phyloP scores from a whole-genome alignment of 257 asterid genomes.

The Nicotiana obtusifolia region DNA sequence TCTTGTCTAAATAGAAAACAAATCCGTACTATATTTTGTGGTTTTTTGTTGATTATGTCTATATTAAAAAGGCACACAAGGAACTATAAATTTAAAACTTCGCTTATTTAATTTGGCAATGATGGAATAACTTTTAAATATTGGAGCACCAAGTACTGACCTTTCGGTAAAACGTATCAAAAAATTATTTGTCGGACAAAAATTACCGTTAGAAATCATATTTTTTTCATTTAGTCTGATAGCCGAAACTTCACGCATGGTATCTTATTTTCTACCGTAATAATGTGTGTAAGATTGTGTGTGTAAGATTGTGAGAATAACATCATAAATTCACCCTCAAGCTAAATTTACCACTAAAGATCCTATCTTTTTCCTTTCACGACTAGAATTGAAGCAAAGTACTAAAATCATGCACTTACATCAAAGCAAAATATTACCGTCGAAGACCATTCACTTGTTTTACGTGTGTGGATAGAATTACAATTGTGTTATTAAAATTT shows the following conservation, averaged over 20 bases:
- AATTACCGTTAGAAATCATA: neutral
- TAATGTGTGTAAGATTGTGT: neutral
- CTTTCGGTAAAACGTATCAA: neutral
- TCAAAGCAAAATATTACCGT: neutral
- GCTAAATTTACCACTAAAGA: neutral
- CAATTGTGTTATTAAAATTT: neutral
- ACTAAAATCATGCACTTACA: neutral
- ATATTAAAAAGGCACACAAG: neutral
- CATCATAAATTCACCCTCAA: neutral
- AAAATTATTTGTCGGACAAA: neutral
- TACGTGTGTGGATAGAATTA: neutral
- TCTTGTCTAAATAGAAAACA: constrained; percentile 9
- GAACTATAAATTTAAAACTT: neutral
- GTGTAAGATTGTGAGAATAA: neutral
- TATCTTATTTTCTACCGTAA: neutral
- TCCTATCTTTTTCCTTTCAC: neutral
- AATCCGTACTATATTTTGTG: constrained; percentile 6
- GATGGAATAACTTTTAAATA: neutral
- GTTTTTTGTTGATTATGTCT: constrained; percentile 1
- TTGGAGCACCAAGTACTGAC: neutral
- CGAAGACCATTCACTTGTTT: neutral
- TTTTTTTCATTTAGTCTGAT: neutral
- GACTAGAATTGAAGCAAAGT: neutral
- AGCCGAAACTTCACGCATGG: neutral
- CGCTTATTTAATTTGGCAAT: neutral